Evolutionary conservation across 164 flowering plant species (phyloP).

Genomic region (Houttuynia cordata): DNA sequence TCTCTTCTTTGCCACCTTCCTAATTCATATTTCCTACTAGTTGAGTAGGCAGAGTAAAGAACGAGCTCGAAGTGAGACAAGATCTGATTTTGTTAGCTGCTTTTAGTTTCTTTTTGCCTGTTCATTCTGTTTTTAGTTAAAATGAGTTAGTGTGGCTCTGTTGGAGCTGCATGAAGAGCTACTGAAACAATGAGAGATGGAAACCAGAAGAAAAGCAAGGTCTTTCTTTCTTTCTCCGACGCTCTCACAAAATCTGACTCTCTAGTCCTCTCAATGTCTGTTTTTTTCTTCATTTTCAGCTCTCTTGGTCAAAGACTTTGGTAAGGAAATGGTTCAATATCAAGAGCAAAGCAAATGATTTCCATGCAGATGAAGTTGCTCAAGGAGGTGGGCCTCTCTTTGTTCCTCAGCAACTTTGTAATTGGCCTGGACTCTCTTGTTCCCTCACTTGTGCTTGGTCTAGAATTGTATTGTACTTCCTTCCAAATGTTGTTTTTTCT

Average conservation of each 20-base stretch:
- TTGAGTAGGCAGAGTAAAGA: neutral
- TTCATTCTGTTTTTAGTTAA: neutral
- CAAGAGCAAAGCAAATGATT: slow-evolving; percentile 65
- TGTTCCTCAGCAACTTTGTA: no score
- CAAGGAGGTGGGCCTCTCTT: slow-evolving; percentile 34
- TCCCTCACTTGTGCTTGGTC: neutral
- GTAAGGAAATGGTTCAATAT: slow-evolving; percentile 82
- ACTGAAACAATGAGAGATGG: slow-evolving; percentile 81
- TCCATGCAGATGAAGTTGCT: slow-evolving; percentile 58
- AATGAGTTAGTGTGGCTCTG: neutral
- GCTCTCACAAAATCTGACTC: slow-evolving; percentile 2
- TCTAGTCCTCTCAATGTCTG: neutral
- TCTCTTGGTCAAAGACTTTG: slow-evolving; percentile 80
- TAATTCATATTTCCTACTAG: neutral
- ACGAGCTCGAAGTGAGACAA: neutral
- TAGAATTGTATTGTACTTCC: neutral
- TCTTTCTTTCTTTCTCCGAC: slow-evolving; percentile 10
- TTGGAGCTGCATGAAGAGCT: slow-evolving; percentile 44
- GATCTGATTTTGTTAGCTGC: neutral
- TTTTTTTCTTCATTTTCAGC: slow-evolving; percentile 21
- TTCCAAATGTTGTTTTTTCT: no score
- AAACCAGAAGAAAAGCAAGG: slow-evolving; percentile 85
- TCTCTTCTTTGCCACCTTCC: neutral
- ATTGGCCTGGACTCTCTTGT: neutral
- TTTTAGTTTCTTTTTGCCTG: neutral